Evolutionary conservation across 2,329 filamentous ascomycete species (phyloP).

Genomic region (Ceratocystis lukuohia): DNA sequence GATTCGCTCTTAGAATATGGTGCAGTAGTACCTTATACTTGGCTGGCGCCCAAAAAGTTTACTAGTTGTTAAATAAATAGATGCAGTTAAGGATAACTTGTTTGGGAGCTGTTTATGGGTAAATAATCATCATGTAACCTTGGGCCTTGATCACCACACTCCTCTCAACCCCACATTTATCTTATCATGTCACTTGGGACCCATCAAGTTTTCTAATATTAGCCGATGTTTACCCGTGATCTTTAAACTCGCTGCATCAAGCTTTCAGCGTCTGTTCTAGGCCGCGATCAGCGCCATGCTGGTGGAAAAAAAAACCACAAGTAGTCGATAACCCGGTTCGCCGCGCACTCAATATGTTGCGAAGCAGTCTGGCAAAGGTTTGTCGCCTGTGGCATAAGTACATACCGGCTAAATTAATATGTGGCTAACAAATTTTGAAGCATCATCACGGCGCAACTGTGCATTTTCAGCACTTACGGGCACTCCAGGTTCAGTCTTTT

Average conservation of each 20-base stretch:
- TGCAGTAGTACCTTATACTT: too few species aligned
- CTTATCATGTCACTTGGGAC: background rate
- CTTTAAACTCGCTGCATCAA: background rate
- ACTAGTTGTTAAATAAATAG: too few species aligned
- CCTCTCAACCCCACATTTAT: background rate
- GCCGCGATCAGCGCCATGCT: background rate
- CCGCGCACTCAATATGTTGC: conserved; percentile 12
- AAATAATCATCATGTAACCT: too few species aligned
- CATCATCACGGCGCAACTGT: conserved; percentile 18
- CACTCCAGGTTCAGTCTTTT: conserved; percentile 12
- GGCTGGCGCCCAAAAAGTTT: too few species aligned
- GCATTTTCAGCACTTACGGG: conserved; percentile 14
- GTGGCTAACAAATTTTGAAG: conserved; percentile 7
- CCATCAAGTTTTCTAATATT: background rate
- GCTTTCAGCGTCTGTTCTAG: background rate
- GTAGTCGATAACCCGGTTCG: background rate
- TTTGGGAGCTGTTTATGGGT: too few species aligned
- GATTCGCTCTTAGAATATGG: too few species aligned
- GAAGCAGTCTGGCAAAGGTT: conserved; percentile 17
- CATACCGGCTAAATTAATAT: background rate
- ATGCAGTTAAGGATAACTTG: too few species aligned
- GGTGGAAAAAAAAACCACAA: background rate
- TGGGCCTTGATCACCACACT: background rate
- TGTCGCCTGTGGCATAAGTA: background rate
- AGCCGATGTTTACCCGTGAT: background rate